These are phyloP conservation scores for Arabidopsis suecica DNA, from an alignment of 345 rosid genomes.

Conservation along the genomic window DNA sequence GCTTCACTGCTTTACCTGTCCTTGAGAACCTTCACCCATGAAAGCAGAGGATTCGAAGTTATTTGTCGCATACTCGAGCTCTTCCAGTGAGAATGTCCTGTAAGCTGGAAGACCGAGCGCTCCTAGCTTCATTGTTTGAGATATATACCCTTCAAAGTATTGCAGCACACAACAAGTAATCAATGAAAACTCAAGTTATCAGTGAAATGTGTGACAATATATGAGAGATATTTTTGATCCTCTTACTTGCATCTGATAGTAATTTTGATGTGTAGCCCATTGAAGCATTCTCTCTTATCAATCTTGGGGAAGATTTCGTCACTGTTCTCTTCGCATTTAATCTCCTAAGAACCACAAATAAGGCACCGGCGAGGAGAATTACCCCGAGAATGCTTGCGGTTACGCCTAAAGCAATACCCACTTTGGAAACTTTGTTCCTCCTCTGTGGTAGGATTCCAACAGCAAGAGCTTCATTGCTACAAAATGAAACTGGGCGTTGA, in stretches of 20 bases:
- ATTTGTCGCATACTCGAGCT: constrained; percentile 81
- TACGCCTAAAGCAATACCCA: constrained; percentile 57
- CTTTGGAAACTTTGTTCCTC: constrained; percentile 49
- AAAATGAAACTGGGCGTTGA: constrained; percentile 72
- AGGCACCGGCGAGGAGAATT: constrained; percentile 53
- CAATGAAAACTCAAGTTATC: constrained; percentile 13
- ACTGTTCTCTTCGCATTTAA: constrained; percentile 40
- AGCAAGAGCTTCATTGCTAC: constrained; percentile 89
- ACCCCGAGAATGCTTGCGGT: constrained; percentile 69
- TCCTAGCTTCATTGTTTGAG: constrained; percentile 91
- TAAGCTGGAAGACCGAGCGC: constrained; percentile 87
- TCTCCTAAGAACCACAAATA: constrained; percentile 57
- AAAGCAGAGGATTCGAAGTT: constrained; percentile 86
- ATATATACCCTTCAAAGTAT: constrained; percentile 69
- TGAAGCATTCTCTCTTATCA: constrained; percentile 72
- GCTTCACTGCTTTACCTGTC: constrained; percentile 61
- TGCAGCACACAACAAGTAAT: constrained; percentile 27
- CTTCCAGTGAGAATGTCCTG: constrained; percentile 83
- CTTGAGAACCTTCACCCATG: constrained; percentile 95
- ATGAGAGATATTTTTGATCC: not conserved
- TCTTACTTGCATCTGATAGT: constrained; percentile 88
- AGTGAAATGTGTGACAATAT: not conserved
- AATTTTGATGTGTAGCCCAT: constrained; percentile 78
- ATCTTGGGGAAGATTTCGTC: constrained; percentile 58
- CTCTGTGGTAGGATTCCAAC: constrained; percentile 73